Conservation (phyloP, 1,284 basidiomycete species). For the Bondarzewia mesenterica region DNA sequence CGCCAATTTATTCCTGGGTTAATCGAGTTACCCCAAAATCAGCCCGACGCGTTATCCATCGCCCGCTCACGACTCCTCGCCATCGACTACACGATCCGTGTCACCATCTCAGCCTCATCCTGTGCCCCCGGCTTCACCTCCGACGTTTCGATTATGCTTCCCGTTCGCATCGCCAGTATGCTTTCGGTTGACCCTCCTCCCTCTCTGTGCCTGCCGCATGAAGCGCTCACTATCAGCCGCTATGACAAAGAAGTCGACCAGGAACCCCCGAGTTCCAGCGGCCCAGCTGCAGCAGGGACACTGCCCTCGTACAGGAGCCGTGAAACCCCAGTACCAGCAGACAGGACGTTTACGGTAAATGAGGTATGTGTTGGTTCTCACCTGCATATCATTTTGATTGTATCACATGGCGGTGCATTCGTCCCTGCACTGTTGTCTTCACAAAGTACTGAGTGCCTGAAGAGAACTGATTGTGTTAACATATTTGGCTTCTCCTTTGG, state of each 20-base stretch:
- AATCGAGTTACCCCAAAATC: constrained; percentile 2
- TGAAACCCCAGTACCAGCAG: not conserved
- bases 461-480: not conserved
- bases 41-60: constrained; percentile 73
- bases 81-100: constrained; percentile 70
- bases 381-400: not conserved
- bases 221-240: not conserved
- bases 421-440: too few species aligned
- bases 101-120: constrained; percentile 46
- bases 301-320: constrained; percentile 6
- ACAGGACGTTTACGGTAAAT: not conserved
- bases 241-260: constrained; percentile 1
- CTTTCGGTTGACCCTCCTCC: constrained; percentile 76
- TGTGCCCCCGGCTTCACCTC: constrained; percentile 44
- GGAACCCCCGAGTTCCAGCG: not conserved
- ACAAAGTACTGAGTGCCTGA: too few species aligned
- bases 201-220: constrained; percentile 3
- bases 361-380: not conserved
- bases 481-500: not conserved
- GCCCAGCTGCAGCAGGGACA: constrained; percentile 2
- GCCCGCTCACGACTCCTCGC: constrained; percentile 72
- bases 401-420: too few species aligned
- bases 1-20: not conserved
- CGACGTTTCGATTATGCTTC: constrained; percentile 61
- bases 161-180: constrained; percentile 71